Conservation (phyloP, 1,284 basidiomycete genomes). For the Rhizoctonia solani region DNA sequence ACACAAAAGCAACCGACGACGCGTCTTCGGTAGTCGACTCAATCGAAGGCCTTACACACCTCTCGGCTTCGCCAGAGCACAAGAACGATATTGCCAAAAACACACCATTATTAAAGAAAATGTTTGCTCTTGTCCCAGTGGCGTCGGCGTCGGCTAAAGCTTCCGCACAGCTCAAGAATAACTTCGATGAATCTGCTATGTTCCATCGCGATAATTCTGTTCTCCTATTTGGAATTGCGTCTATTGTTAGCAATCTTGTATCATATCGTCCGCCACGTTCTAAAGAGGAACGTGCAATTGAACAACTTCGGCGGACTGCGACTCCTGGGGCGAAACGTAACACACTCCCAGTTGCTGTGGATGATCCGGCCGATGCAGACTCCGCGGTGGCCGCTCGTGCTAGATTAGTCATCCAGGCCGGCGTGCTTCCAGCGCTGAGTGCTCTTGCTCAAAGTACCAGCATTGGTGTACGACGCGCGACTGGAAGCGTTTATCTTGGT, state of each 20-base stretch:
- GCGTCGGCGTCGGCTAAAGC: conserved; percentile 39
- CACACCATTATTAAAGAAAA: conserved; percentile 58
- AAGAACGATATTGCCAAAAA: conserved; percentile 63
- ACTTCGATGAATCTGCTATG: not conserved
- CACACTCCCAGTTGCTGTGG: conserved; percentile 37
- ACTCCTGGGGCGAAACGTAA: conserved; percentile 39
- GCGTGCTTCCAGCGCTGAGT: conserved; percentile 65
- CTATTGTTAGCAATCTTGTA: conserved; percentile 75
- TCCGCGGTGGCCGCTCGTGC: conserved; percentile 64
- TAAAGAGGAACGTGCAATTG: conserved; percentile 79
- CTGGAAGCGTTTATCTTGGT: conserved; percentile 63
- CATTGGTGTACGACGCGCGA: conserved; percentile 43
- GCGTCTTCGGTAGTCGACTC: conserved; percentile 56
- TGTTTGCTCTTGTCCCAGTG: conserved; percentile 55
- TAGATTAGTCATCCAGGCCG: conserved; percentile 59
- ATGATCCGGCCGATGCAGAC: conserved; percentile 52
- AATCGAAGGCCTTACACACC: conserved; percentile 82
- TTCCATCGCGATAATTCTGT: conserved; percentile 47
- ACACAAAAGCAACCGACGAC: not conserved
- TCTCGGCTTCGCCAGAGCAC: conserved; percentile 66
- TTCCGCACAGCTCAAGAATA: conserved; percentile 43
- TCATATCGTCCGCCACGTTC: conserved; percentile 69
- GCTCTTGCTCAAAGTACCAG: conserved; percentile 57
- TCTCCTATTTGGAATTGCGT: conserved; percentile 74
- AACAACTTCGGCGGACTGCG: conserved; percentile 74